Evolutionary conservation across 306 rosid species (phyloP), one percentile per base, ranked within the genome.

Genomic region (Sicyos baderoa): DNA sequence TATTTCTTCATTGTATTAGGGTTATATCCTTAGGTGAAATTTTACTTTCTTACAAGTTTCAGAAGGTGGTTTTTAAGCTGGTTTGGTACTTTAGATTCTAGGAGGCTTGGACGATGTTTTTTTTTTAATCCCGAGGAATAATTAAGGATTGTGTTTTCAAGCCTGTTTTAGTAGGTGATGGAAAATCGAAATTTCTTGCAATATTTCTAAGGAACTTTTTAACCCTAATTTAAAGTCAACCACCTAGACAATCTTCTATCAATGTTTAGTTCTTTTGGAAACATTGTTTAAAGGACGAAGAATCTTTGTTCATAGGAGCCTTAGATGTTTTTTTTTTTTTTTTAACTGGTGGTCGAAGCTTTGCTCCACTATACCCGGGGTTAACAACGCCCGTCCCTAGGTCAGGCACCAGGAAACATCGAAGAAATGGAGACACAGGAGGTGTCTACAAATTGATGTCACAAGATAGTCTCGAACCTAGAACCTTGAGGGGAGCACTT

Each of bases 171-270:
- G 75, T 90, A 49, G 95, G 95, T 78, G 96, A 85, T 52, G 96
- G 89, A 71, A 85, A 87, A 74, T 87, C 88, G 66, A 87, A 84
- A 75, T 81, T 87, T 79, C 89, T 89, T 57, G 91, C 96, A 68
- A 86, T 35, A 35, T 35, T 40, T 40, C 89, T 88, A 66, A 84
- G 94, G 73, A 89, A 86, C 72, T 81, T 73, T 87, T 89, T 85
- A 85, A 85, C 79, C 86, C 84, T 51, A 87, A 87, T 84, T 87
- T 87, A 21, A 87, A 90, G 82, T 90, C 96, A 74, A 87, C 96
- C 57, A 49, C 57, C 16, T 8, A 14, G 9, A 67, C 13, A 15
- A 49, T 25, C 72, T 67, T 48, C 22, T 67, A 67, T 67, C 25
- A 48, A 67, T 49, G 72, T 49, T 48, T 67, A 67, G 23, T 67